Base-by-base conservation (phyloP, 1,284 basidiomycete species). In the Phaffia rhodozyma region DNA sequence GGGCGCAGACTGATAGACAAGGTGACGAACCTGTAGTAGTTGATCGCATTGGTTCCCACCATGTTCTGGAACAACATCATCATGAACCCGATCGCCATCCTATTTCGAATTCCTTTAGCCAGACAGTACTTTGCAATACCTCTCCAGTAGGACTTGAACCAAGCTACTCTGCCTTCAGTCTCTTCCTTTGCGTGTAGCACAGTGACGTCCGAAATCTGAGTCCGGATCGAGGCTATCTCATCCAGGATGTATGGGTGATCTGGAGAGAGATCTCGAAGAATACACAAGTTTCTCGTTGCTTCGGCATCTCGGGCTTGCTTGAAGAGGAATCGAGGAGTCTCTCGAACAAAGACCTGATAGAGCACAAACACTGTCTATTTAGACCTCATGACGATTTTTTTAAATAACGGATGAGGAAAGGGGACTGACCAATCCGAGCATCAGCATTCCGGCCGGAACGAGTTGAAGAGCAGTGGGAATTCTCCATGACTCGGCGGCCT, bases 391-490 rank as follows among this genome's bases (percentile, higher is more conserved):
- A 20, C 29, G 5, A 25, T n/a, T n/a, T n/a, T n/a, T n/a, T n/a
- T n/a, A n/a, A n/a, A n/a, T 1, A 5, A 32, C 21, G 47, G 18
- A 16, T 43, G 18, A 27, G 20, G 55, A 52, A 30, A 20, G 13
- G n/a, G 43, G 3, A 63, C 62, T 25, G 21, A 63, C 55, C 0
- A 75, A 68, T 30, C 75, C 77, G 47, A 79, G 62, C 62, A 78
- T 70, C 54, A 79, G 71, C 21, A 79, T 60, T 16, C 77, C 78
- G 18, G 77, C 78, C 7, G 80, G 80, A 67, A 81, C 75, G 52
- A 81, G 72, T 66, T 82, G 81, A 11, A 82, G 71, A 1, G 78
- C 78, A 61, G 80, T 78, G 5, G 80, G 78, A 53, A 81, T 78
- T 20, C 77, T 66, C 79, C 79, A 82, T 65, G 80, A 79, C 48